These are phyloP conservation scores for Hirsutella thompsonii DNA, from an alignment of 2,329 filamentous ascomycete species.

Conservation along the genomic window DNA sequence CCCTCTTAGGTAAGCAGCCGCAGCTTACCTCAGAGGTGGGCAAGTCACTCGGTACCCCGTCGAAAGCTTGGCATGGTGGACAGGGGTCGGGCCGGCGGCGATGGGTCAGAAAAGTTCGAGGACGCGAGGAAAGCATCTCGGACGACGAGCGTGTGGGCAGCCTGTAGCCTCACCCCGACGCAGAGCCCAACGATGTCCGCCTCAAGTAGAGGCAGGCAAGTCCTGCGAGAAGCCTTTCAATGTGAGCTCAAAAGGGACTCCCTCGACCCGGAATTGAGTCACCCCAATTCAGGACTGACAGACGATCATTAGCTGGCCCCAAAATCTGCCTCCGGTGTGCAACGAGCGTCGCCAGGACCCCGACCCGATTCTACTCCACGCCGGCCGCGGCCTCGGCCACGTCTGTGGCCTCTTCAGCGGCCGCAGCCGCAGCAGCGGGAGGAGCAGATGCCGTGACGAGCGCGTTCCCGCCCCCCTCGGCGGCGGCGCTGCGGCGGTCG, in stretches of 20 bases:
- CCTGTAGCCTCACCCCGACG: slow-evolving; percentile 3
- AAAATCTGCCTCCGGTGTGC: slow-evolving; percentile 26
- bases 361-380: slow-evolving; percentile 20
- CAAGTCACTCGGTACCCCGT: not conserved
- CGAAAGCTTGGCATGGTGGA: not conserved
- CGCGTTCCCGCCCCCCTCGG: slow-evolving; percentile 7
- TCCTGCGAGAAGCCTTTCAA: slow-evolving; percentile 33
- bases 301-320: slow-evolving; percentile 12
- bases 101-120: slow-evolving; percentile 12
- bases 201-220: slow-evolving; percentile 42
- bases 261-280: too few relatives aligned
- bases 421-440: not conserved
- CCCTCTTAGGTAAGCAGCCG: too few relatives aligned
- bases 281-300: too few relatives aligned
- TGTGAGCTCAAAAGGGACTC: slow-evolving; percentile 27
- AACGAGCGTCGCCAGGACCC: slow-evolving; percentile 12
- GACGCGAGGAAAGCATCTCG: slow-evolving; percentile 5
- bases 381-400: slow-evolving; percentile 10
- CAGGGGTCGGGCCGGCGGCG: not conserved
- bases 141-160: slow-evolving; percentile 2
- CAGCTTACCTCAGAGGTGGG: too few relatives aligned
- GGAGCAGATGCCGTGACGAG: slow-evolving; percentile 1
- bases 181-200: slow-evolving; percentile 30
- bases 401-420: slow-evolving; percentile 8
- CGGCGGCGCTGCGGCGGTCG: slow-evolving; percentile 2